These are phyloP conservation scores for Allomyces arbusculus DNA, from an alignment of 192 early-diverging fungal genomes.

Conservation along the genomic window DNA sequence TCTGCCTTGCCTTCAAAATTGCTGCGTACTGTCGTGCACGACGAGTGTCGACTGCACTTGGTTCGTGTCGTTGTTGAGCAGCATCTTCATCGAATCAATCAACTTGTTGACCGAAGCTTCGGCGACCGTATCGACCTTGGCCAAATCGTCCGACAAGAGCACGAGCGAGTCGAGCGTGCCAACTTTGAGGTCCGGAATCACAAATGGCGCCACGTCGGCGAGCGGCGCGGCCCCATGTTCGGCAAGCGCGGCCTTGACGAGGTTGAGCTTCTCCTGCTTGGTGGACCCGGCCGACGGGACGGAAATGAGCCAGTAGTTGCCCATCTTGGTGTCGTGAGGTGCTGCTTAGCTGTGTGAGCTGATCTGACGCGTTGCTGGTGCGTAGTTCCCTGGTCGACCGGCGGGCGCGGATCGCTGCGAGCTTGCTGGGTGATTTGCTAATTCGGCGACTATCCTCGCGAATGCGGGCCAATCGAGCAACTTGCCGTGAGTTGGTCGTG, in stretches of 20 bases:
- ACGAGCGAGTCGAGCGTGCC: slow-evolving; percentile 90
- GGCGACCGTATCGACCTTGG: slow-evolving; percentile 57
- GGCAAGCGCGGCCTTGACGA: slow-evolving; percentile 19
- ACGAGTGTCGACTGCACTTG: slow-evolving; percentile 40
- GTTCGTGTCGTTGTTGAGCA: slow-evolving; percentile 42
- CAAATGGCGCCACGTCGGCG: slow-evolving; percentile 37
- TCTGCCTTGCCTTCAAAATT: too few relatives aligned
- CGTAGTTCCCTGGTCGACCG: too few relatives aligned
- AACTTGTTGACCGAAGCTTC: slow-evolving; percentile 62
- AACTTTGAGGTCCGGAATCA: slow-evolving; percentile 84
- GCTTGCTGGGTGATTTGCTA: too few relatives aligned
- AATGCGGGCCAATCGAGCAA: too few relatives aligned
- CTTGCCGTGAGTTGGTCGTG: too few relatives aligned
- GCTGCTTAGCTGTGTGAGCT: too few relatives aligned
- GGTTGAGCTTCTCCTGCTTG: slow-evolving; percentile 30
- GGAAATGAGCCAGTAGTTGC: slow-evolving; percentile 49
- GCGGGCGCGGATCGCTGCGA: too few relatives aligned
- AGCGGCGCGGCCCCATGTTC: slow-evolving; percentile 14
- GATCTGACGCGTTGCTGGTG: too few relatives aligned
- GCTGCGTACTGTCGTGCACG: slow-evolving; percentile 53
- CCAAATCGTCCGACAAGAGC: slow-evolving; percentile 81
- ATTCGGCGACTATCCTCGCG: too few relatives aligned
- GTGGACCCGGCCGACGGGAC: slow-evolving; percentile 70
- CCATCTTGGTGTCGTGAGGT: slow-evolving; percentile 7
- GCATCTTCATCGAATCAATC: slow-evolving; percentile 58